Base-by-base conservation (phyloP, 495 filamentous ascomycete species). In the Hypoxylon subgilvum region DNA sequence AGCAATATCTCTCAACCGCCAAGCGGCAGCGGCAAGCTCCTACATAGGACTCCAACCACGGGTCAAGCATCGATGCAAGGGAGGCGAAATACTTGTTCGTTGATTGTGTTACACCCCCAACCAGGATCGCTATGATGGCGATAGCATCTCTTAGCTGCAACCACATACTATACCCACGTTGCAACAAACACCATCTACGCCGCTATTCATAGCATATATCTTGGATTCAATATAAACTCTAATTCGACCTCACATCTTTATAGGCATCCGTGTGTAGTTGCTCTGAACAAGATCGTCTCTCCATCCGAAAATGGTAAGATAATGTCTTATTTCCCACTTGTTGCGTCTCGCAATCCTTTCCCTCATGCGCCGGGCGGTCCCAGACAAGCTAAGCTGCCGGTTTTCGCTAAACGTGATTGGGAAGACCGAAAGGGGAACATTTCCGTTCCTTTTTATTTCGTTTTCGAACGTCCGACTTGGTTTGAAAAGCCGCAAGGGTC, bases 241-340 rank as follows among this genome's bases (percentile, higher is more conserved):
- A 62, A 62, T 25, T 47, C 32, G 41, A 56, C 58, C 17, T 55
- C 52, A 17, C 13, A 51, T 34, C 9, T 7, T 35, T 35, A 44
- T 49, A 49, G 38, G 38, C 18, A 44, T 27, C 19, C 13, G 16
- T 42, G 3, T n/a, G 23, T 27, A 27, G 23, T 27, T 27, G 23
- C 10, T 14, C 3, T 1, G 12, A 9, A 35, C 18, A 14, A 48
- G 8, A 27, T 27, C 23, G 5, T 1, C 16, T 49, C 32, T 3
- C 16, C 18, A 13, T 34, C 18, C 12, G 19, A 10, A 17, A 42
- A 25, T 21, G 35, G 38, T 31, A 12, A 16, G 22, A 39, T 32
- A 46, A 31, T 50, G 32, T 50, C 39, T 28, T 27, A 27, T 17
- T 49, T 43, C n/a, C n/a, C n/a, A n/a, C n/a, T 47, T 48, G 44